Percentiles rank a stretch among this genome's conserved stretches.
These are phyloP conservation scores for Salix suchowensis DNA, from an alignment of 345 rosid genomes.

Conservation along the genomic window DNA sequence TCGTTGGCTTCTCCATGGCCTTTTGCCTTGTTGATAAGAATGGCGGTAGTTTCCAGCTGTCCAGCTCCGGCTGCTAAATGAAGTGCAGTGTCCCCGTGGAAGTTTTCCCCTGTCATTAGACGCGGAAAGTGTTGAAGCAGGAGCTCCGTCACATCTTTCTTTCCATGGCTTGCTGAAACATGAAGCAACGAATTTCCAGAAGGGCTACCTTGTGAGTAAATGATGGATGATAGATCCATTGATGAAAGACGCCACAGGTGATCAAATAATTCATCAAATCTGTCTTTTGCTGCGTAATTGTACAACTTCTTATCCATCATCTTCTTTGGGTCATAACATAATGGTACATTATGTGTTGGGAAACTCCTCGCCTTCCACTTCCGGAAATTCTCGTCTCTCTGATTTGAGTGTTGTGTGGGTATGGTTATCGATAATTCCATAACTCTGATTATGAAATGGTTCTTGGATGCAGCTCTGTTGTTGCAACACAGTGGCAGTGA, in stretches of 20 bases:
- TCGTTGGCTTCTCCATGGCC: not conserved
- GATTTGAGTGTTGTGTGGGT: no score
- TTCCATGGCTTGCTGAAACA: not conserved
- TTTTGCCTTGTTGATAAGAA: not conserved
- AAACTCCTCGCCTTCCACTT: no score
- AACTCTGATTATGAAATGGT: no score
- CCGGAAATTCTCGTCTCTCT: no score
- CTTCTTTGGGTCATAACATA: no score
- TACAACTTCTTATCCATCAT: no score
- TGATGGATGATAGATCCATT: not conserved
- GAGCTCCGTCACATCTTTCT: not conserved
- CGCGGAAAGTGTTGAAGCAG: not conserved
- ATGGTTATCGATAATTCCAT: no score
- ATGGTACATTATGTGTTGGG: no score
- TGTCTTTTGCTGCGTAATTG: no score
- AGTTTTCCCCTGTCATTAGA: not conserved
- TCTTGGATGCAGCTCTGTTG: no score
- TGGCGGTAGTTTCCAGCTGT: not conserved
- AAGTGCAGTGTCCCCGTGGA: not conserved
- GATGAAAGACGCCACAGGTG: not conserved
- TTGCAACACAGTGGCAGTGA: no score
- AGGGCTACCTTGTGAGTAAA: not conserved
- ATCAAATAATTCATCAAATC: not conserved
- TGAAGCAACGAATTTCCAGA: constrained; percentile 3
- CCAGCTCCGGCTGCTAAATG: constrained; percentile 1